Conservation (phyloP, 352 stramenopile genomes). For the Globisporangium middletonii region DNA sequence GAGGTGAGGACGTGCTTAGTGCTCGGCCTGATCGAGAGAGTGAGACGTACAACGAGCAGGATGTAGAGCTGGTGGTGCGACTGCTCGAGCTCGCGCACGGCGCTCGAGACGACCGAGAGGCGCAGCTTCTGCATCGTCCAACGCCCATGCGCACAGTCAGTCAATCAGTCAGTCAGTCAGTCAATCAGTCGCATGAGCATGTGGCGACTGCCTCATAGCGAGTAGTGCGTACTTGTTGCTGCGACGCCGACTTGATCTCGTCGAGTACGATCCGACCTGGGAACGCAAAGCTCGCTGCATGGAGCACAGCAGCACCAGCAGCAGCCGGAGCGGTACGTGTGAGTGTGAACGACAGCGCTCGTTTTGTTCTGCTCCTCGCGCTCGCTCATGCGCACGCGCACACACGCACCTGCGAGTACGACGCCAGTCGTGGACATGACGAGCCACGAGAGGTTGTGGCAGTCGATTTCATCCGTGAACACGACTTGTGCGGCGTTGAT, state of each 20-base stretch:
- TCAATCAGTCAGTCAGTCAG: not conserved
- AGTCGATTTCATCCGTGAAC: constrained; percentile 49
- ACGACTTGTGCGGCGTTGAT: constrained; percentile 44
- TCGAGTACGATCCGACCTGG: constrained; percentile 51
- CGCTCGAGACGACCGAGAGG: constrained; percentile 19
- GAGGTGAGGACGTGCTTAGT: not conserved
- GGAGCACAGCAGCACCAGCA: no score
- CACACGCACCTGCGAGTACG: constrained; percentile 41
- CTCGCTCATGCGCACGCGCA: not conserved
- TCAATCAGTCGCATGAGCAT: not conserved
- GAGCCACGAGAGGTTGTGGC: constrained; percentile 63
- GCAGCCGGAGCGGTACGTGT: no score
- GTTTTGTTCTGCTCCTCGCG: not conserved
- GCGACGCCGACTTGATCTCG: constrained; percentile 47
- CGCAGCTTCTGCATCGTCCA: constrained; percentile 24
- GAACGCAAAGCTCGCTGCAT: constrained; percentile 52
- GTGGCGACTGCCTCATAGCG: not conserved
- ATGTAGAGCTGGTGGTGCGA: constrained; percentile 66
- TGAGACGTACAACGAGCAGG: constrained; percentile 45
- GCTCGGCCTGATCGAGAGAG: not conserved
- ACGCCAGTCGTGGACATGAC: constrained; percentile 54
- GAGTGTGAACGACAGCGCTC: not conserved
- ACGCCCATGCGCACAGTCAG: not conserved
- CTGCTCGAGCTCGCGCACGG: constrained; percentile 49
- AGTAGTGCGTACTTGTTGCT: constrained; percentile 33